Evolutionary conservation across 495 filamentous ascomycete genomes (phyloP), one percentile per base, ranked within the genome.

Genomic region (Neurospora sp.): DNA sequence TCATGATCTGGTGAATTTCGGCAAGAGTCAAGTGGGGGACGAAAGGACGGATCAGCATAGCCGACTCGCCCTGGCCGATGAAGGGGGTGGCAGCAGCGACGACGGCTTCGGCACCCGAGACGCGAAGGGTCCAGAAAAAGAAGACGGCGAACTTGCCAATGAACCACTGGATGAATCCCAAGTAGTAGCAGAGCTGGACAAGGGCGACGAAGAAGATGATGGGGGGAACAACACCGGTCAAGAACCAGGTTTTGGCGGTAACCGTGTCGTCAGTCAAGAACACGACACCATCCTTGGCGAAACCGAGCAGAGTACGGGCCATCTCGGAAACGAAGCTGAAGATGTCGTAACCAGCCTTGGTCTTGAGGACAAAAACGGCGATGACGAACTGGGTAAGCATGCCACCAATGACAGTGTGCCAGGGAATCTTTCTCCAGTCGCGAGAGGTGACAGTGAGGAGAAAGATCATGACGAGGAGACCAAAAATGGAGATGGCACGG

Each of bases 41-140:
- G 81, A 94, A 97, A 8, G 93, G 93, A 43, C 89, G 89, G 83
- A 97, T 93, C 70, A 97, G 84, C 91, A 97, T 95, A 40, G 92
- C 94, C 9, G 92, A 94, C 85, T 97, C 94, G 75, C 94, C 94
- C 83, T 96, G 94, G 39, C 94, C 94, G 76, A 97, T 94, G 83
- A 97, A 97, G 1, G 94, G 94, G 6, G 94, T 94, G n/a, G 94
- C 94, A 59, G 94, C 92, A 38, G 94, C 94, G 37, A 97, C 94
- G 38, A 97, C 92, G 31, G 94, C 93, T 79, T 97, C 94, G 66
- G 92, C 93, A 48, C 94, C 94, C n/a, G 93, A 96, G n/a, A 97
- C 92, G 10, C 88, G 86, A 86, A 97, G 90, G 59, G 82, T 85
- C 91, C 92, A 96, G 87, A 94, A 96, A 88, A 97, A 96, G 82